Evolutionary conservation across 163 green algal genomes (phyloP), one percentile per base, ranked within the genome.

Genomic region (Volvox carteri): DNA sequence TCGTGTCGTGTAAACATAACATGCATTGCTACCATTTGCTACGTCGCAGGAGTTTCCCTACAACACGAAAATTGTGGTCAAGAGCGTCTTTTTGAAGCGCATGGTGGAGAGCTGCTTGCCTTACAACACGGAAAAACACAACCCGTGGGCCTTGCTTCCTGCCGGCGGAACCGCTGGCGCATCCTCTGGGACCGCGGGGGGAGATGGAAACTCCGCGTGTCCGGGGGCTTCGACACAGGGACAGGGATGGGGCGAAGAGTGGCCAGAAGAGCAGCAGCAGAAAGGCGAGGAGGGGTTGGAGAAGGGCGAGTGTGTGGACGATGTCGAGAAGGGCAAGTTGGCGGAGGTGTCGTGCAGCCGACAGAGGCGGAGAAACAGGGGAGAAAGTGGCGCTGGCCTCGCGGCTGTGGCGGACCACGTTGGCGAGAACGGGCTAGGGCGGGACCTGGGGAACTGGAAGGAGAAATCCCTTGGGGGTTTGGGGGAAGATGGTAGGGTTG

Each of bases 11-110:
- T n/a, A n/a, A n/a, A n/a, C n/a, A n/a, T n/a, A n/a, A n/a, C n/a
- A n/a, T n/a, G n/a, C n/a, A n/a, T n/a, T n/a, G n/a, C n/a, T 8
- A 65, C 7, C 54, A 23, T 65, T 65, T 65, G 54, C 19, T 65
- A 21, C 42, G 9, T 19, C 18, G 33, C 56, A 87, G 81, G 81
- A 79, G 35, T 87, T 87, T 48, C 81, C 81, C 19, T 87, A 46
- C 46, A 87, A 39, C 48, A 87, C 81, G 0, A 78, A 77, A 18
- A 87, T 87, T 33, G 67, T 87, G 46, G 81, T 87, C 9, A 87
- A 87, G 81, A 73, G 46, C 67, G 81, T 87, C 18, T 87, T 87
- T 65, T 46, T 87, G 23, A 87, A 87, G 67, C 81, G 81, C 33
- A 28, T 87, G 18, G 30, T 87, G 67, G 65, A 79, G 23, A 35